A percentile compares a stretch with the other conserved stretches of the same genome.
Conservation (phyloP, 345 rosid genomes). For the Moringa oleifera region DNA sequence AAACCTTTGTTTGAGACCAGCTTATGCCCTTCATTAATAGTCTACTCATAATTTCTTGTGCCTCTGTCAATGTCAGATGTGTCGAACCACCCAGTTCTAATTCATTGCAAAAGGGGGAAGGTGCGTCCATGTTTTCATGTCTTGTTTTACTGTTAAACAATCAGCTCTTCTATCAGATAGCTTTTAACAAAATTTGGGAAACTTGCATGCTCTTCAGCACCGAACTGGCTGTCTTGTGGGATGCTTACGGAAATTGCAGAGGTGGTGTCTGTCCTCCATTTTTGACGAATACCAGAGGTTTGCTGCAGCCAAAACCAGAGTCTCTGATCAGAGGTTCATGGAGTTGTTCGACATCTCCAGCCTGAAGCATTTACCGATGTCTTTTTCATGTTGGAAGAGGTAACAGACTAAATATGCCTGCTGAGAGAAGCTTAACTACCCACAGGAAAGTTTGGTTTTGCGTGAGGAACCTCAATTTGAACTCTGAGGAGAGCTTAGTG, state of each 20-base stretch:
- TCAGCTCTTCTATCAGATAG: no score
- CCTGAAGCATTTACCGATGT: conserved; percentile 38
- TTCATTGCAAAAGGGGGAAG: conserved; percentile 87
- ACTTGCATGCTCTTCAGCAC: conserved; percentile 35
- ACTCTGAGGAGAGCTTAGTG: no score
- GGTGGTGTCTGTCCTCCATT: conserved; percentile 69
- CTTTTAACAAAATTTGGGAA: background rate
- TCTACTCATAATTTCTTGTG: conserved; percentile 4
- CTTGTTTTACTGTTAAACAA: background rate
- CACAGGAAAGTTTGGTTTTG: background rate
- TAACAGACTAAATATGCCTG: background rate
- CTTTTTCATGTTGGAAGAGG: conserved; percentile 43
- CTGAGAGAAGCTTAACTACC: background rate
- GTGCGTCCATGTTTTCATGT: conserved; percentile 18
- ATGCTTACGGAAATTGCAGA: conserved; percentile 68
- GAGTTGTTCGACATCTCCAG: conserved; percentile 56
- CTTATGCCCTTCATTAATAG: background rate
- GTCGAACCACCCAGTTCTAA: conserved; percentile 62
- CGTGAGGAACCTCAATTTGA: no score
- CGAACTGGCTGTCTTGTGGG: conserved; percentile 78
- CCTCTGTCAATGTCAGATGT: conserved; percentile 30
- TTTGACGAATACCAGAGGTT: conserved; percentile 77
- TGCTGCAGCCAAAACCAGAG: conserved; percentile 61
- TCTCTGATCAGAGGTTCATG: conserved; percentile 68
- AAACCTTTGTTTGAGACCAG: background rate